phyloP scores from a whole-genome alignment of 2,329 filamentous ascomycete genomes.

The Gaeumannomyces sp. region DNA sequence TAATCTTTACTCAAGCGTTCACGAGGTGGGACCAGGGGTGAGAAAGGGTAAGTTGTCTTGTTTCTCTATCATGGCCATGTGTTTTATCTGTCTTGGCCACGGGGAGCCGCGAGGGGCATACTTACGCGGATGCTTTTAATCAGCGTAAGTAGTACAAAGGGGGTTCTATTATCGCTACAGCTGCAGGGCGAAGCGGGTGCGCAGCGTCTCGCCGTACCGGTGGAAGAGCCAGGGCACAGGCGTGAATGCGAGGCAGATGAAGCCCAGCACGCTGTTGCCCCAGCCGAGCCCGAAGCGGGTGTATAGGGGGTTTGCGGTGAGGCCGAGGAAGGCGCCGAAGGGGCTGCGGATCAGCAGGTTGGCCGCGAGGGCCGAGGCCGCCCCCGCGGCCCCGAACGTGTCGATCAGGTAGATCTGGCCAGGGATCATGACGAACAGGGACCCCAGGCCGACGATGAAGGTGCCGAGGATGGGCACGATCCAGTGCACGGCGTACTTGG shows the following conservation, averaged over 20 bases:
- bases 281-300: slow-evolving; percentile 46
- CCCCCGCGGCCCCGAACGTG: slow-evolving; percentile 41
- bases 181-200: slow-evolving; percentile 8
- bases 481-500: slow-evolving; percentile 28
- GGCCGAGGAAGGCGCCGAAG: slow-evolving; percentile 47
- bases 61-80: too few species aligned
- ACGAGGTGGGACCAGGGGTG: too few species aligned
- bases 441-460: slow-evolving; percentile 23
- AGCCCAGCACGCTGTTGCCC: slow-evolving; percentile 51
- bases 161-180: not conserved
- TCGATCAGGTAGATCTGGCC: slow-evolving; percentile 47
- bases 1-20: too few species aligned
- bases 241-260: slow-evolving; percentile 28
- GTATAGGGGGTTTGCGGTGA: slow-evolving; percentile 47
- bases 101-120: too few species aligned
- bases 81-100: too few species aligned
- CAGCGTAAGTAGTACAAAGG: too few species aligned
- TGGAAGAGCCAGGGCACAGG: slow-evolving; percentile 47
- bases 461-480: slow-evolving; percentile 27
- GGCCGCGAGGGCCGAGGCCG: slow-evolving; percentile 52
- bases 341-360: slow-evolving; percentile 46
- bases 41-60: too few species aligned
- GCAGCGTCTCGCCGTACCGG: slow-evolving; percentile 35
- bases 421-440: slow-evolving; percentile 9
- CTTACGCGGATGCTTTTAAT: too few species aligned